phyloP scores from a whole-genome alignment of 805 yeast genomes.

The Schizosaccharomyces japonicus region DNA sequence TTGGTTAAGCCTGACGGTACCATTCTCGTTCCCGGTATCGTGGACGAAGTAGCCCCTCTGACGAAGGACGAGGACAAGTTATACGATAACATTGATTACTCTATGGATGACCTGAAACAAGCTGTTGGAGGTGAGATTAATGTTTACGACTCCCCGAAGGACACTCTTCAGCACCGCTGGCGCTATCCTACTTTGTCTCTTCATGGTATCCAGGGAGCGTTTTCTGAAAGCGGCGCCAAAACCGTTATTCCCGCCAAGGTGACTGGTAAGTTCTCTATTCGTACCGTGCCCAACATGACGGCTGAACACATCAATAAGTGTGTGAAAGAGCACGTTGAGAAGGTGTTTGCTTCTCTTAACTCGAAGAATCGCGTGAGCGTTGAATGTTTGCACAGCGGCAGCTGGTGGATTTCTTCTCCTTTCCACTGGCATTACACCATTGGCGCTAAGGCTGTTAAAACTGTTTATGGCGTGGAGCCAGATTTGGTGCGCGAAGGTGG shows the following conservation, averaged over 20 bases:
- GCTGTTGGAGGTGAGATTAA: slow-evolving; percentile 79
- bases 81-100: slow-evolving; percentile 70
- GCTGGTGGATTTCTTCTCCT: slow-evolving; percentile 90
- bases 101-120: slow-evolving; percentile 57
- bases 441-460: slow-evolving; percentile 79
- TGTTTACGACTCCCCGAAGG: slow-evolving; percentile 51
- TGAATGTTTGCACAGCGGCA: slow-evolving; percentile 80
- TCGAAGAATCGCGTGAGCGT: slow-evolving; percentile 56
- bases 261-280: slow-evolving; percentile 77
- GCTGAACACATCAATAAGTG: slow-evolving; percentile 52
- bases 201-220: slow-evolving; percentile 96
- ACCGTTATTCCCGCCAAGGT: slow-evolving; percentile 95
- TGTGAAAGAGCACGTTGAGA: slow-evolving; percentile 47
- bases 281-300: slow-evolving; percentile 91
- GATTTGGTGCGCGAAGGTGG: slow-evolving; percentile 98
- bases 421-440: slow-evolving; percentile 80
- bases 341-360: slow-evolving; percentile 37
- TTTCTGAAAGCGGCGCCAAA: slow-evolving; percentile 84
- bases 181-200: slow-evolving; percentile 87
- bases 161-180: slow-evolving; percentile 94
- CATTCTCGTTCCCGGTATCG: slow-evolving; percentile 67
- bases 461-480: slow-evolving; percentile 86
- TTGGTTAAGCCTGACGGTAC: slow-evolving; percentile 66
- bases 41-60: slow-evolving; percentile 85
- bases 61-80: slow-evolving; percentile 52